Evolutionary conservation across 441 rosid species (phyloP).

Genomic region (Populus hybrid): DNA sequence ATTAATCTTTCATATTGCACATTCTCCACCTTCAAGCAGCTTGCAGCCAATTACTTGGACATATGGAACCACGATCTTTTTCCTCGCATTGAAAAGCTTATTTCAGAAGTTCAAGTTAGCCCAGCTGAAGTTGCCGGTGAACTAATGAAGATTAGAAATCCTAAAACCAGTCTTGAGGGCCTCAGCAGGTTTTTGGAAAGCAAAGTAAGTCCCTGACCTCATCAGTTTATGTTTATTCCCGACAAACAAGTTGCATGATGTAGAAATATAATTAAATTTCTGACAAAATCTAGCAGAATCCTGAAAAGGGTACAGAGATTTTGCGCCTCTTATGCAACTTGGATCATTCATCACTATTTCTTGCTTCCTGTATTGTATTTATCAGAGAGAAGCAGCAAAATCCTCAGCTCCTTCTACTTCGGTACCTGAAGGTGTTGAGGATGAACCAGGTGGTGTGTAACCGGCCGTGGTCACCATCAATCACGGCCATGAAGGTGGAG

Average conservation of each 20-base stretch:
- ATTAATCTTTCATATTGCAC: constrained; percentile 41
- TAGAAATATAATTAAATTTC: background rate
- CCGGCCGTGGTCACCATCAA: no score
- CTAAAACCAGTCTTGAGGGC: constrained; percentile 16
- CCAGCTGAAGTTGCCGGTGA: constrained; percentile 40
- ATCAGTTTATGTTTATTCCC: background rate
- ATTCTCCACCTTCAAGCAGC: constrained; percentile 34
- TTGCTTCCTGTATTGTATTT: background rate
- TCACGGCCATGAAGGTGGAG: no score
- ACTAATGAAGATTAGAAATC: constrained; percentile 28
- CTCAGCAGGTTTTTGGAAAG: constrained; percentile 27
- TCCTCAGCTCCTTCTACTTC: background rate
- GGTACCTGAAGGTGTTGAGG: background rate
- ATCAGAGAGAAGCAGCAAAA: constrained; percentile 16
- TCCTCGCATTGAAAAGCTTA: constrained; percentile 16
- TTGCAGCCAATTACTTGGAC: constrained; percentile 31
- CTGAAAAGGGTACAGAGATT: background rate
- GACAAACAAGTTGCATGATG: background rate
- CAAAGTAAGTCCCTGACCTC: constrained; percentile 20
- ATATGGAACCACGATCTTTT: constrained; percentile 26
- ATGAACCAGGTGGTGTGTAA: background rate
- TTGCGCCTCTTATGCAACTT: background rate
- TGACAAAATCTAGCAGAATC: background rate
- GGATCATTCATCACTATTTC: background rate
- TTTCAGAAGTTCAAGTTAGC: constrained; percentile 15